Evolutionary conservation across 2,329 filamentous ascomycete species (phyloP).

Genomic region (Colletotrichum filicis): DNA sequence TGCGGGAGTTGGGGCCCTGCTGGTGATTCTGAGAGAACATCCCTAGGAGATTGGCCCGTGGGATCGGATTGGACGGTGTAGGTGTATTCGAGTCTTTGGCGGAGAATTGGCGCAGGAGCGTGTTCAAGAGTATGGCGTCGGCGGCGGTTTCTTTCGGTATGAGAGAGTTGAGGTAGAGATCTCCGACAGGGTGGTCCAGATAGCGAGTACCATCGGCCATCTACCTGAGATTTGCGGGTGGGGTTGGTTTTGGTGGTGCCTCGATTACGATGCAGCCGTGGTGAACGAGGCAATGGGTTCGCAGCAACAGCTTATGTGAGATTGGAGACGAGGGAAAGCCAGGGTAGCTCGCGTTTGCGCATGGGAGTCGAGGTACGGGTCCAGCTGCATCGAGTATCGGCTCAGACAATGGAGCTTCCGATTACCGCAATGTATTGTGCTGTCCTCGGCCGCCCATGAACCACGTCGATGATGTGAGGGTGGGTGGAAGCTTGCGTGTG

Average conservation of each 20-base stretch:
- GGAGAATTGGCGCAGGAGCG: conserved; percentile 46
- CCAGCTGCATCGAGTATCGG: conserved; percentile 35
- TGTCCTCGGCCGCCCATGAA: conserved; percentile 30
- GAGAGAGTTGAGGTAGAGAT: conserved; percentile 62
- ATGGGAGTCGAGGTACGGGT: conserved; percentile 44
- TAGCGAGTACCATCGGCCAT: conserved; percentile 78
- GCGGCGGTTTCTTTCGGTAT: conserved; percentile 55
- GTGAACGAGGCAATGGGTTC: conserved; percentile 12
- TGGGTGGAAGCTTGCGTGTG: not conserved
- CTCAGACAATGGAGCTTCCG: conserved; percentile 23
- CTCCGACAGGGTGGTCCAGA: conserved; percentile 67
- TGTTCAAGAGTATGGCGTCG: conserved; percentile 49
- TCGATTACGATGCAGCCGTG: conserved; percentile 32
- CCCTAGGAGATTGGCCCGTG: conserved; percentile 47
- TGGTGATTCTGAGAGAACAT: conserved; percentile 82
- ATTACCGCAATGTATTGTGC: conserved; percentile 22
- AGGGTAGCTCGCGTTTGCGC: conserved; percentile 51
- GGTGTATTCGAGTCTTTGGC: conserved; percentile 41
- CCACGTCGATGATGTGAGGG: conserved; percentile 16
- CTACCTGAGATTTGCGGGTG: conserved; percentile 56
- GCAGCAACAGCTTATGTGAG: conserved; percentile 44
- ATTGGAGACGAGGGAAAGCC: conserved; percentile 45
- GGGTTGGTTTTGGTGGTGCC: conserved; percentile 16
- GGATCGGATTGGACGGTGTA: conserved; percentile 39
- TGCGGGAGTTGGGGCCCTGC: conserved; percentile 79